These are phyloP conservation scores for Fusarium sp. DNA, from an alignment of 2,329 filamentous ascomycete genomes.

Conservation along the genomic window DNA sequence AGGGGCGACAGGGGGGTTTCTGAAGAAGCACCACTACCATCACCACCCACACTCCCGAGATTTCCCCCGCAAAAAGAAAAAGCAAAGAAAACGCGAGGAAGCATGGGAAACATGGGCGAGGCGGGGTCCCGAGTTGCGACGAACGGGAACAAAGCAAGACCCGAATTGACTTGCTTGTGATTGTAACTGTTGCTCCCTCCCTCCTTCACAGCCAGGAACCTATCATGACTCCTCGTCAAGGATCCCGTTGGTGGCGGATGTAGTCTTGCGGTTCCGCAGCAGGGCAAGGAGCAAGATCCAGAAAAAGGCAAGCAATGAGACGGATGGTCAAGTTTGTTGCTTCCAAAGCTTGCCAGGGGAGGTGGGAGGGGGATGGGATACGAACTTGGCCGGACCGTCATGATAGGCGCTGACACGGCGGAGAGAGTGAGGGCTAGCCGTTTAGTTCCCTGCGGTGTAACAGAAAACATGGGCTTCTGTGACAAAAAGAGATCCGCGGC, in stretches of 20 bases:
- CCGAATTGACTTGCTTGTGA: not conserved
- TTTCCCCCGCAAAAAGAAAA: not conserved
- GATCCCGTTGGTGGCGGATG: constrained; percentile 5
- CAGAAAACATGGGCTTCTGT: constrained; percentile 32
- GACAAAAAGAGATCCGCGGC: constrained; percentile 40
- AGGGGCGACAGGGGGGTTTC: not conserved
- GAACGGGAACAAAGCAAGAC: constrained; percentile 1
- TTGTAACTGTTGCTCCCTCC: not conserved
- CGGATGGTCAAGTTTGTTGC: constrained; percentile 1
- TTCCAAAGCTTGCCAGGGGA: constrained; percentile 1
- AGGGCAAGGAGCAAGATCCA: constrained; percentile 6
- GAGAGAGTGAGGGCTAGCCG: not conserved
- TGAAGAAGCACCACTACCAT: not conserved
- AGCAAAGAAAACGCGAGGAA: constrained; percentile 4
- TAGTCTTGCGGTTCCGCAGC: constrained; percentile 12
- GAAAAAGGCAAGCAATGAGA: constrained; percentile 9
- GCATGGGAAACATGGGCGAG: constrained; percentile 1
- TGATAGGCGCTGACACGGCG: constrained; percentile 2
- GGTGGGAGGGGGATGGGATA: not conserved
- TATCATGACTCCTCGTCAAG: not conserved
- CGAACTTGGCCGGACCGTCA: not conserved
- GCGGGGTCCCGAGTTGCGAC: not conserved
- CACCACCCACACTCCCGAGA: constrained; percentile 1
- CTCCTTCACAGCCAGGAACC: not conserved
- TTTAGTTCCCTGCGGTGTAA: constrained; percentile 36